Evolutionary conservation across 169 alveolate genomes (phyloP).

Genomic region (Toxoplasma gondii): DNA sequence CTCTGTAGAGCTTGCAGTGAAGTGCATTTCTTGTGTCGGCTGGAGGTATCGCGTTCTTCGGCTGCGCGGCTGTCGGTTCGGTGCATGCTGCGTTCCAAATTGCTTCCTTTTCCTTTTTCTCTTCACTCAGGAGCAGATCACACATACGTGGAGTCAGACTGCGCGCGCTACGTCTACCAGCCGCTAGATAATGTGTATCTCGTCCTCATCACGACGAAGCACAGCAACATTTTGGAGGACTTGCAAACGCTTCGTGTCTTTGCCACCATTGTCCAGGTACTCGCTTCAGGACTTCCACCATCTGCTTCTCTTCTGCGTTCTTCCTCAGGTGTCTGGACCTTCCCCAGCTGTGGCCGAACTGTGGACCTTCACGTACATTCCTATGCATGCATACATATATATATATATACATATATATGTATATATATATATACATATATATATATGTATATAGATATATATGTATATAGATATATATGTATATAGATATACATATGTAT

Average conservation of each 20-base stretch:
- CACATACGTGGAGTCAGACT: conserved; percentile 88
- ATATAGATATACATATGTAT: not conserved
- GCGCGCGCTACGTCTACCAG: conserved; percentile 88
- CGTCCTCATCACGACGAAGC: conserved; percentile 85
- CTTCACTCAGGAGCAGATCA: conserved; percentile 77
- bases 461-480: not conserved
- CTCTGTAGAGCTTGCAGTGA: not conserved
- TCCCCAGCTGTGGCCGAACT: no score
- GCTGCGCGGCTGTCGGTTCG: not conserved
- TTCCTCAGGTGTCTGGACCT: no score
- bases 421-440: not conserved
- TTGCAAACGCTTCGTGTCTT: conserved; percentile 85
- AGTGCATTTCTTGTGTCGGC: not conserved
- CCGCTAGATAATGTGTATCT: conserved; percentile 87
- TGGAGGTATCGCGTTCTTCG: not conserved
- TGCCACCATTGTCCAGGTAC: conserved; percentile 79
- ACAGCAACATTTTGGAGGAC: conserved; percentile 90
- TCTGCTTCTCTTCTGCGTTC: no score
- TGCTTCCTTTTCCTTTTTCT: not conserved
- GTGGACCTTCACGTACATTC: not conserved
- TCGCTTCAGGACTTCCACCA: no score
- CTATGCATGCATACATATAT: not conserved
- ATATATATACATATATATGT: no score
- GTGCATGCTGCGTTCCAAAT: not conserved
- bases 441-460: not conserved